Base-by-base conservation (phyloP, 2,329 filamentous ascomycete genomes). In the Ophiostoma ulmi region DNA sequence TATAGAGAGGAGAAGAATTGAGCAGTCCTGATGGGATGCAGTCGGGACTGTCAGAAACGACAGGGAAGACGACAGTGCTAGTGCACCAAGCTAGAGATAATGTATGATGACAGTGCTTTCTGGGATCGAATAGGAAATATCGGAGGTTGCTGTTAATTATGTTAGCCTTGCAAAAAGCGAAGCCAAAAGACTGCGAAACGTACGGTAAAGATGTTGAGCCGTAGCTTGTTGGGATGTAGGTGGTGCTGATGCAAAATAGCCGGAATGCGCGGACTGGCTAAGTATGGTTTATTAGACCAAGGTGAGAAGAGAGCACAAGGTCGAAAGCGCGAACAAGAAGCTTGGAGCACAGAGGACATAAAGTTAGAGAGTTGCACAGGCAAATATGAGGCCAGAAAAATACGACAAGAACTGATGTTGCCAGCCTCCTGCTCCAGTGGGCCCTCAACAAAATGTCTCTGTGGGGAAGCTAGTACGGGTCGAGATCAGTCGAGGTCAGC, bases 381-480 rank as follows among this genome's bases (percentile, higher is more conserved):
- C 44, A 48, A 20, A 48, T 5, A n/a, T 20, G n/a, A 20, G 44
- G 44, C 5, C 3, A 39, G 17, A 48, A 48, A 48, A 20, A 48
- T 7, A 7, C 44, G 10, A 39, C 11, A 48, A 20, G n/a, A 58
- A 31, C 11, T 17, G 55, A 61, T 58, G 55, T 10, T 35, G 55
- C 55, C 55, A 61, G 58, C 58, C 55, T 63, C 26, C 26, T 63
- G 26, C 26, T 63, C 26, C 26, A 58, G 58, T 63, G 58, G 58
- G 58, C 58, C 58, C 58, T 63, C 58, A 63, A 63, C 58, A 63
- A 63, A 63, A 63, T 63, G 20, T 35, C 13, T 20, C 58, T 63
- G 58, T 63, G 58, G 58, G 58, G 58, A 35, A 63, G 58, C 58
- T 63, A 63, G 58, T 63, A 17, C 26, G 58, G 26, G 58, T 63